Percentiles rank a stretch among this genome's conserved stretches.
Evolutionary conservation across 495 filamentous ascomycete species (phyloP).

Genomic region (Hypoxylon lenormandii): DNA sequence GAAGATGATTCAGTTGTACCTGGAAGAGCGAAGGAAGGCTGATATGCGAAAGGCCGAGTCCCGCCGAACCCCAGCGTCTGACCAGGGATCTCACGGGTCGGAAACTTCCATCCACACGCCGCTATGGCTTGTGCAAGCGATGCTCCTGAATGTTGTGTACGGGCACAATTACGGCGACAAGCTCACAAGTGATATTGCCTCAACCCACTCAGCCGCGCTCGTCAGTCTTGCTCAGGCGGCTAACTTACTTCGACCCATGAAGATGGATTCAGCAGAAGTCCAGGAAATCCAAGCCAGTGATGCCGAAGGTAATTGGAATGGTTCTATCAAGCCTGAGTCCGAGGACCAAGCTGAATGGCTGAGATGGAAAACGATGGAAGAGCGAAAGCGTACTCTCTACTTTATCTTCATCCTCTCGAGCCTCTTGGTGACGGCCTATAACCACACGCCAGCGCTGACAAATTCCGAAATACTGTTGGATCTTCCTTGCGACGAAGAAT

Average conservation of each 20-base stretch:
- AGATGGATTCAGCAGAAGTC: slow-evolving; percentile 55
- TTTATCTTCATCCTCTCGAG: slow-evolving; percentile 89
- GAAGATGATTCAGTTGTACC: slow-evolving; percentile 91
- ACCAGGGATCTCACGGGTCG: slow-evolving; percentile 62
- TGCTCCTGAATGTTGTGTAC: slow-evolving; percentile 96
- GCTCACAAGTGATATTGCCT: slow-evolving; percentile 87
- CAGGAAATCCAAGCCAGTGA: slow-evolving; percentile 59
- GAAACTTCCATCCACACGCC: slow-evolving; percentile 84
- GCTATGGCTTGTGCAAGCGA: slow-evolving; percentile 97
- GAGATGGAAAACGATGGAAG: slow-evolving; percentile 87
- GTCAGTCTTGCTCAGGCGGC: slow-evolving; percentile 91
- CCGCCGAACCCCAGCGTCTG: slow-evolving; percentile 66
- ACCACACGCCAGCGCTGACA: slow-evolving; percentile 86
- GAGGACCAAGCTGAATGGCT: slow-evolving; percentile 88
- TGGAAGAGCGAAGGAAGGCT: slow-evolving; percentile 91
- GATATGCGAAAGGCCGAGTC: slow-evolving; percentile 84
- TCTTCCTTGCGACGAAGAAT: slow-evolving; percentile 91
- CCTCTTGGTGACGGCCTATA: slow-evolving; percentile 90
- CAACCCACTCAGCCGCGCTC: slow-evolving; percentile 87
- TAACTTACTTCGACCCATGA: slow-evolving; percentile 72
- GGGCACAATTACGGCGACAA: slow-evolving; percentile 96
- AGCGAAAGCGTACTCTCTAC: slow-evolving; percentile 93
- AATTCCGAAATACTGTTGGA: slow-evolving; percentile 95
- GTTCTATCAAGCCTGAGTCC: slow-evolving; percentile 59
- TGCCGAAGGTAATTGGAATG: slow-evolving; percentile 63